These are phyloP conservation scores for Diaporthe capsici DNA, from an alignment of 2,329 filamentous ascomycete genomes.

Conservation along the genomic window DNA sequence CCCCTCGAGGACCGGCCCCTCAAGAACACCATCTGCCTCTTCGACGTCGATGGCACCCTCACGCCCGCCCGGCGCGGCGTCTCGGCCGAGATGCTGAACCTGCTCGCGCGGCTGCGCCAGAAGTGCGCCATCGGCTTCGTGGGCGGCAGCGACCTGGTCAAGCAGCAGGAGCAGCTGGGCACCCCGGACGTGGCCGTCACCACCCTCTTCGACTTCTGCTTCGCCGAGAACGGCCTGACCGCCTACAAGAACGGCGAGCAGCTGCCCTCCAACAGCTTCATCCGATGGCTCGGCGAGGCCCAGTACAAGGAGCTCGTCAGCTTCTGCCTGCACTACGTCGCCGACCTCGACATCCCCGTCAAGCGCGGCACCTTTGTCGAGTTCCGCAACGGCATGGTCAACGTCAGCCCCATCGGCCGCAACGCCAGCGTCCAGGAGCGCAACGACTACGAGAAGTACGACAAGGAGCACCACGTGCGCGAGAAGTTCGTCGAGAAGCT, in stretches of 20 bases:
- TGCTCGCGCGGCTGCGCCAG: slow-evolving; percentile 85
- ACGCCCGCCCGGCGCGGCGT: slow-evolving; percentile 83
- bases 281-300: slow-evolving; percentile 88
- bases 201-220: slow-evolving; percentile 96
- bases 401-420: slow-evolving; percentile 85
- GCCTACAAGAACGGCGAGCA: slow-evolving; percentile 86
- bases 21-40: slow-evolving; percentile 94
- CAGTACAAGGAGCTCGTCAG: slow-evolving; percentile 83
- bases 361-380: slow-evolving; percentile 90
- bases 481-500: slow-evolving; percentile 82
- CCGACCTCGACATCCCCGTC: slow-evolving; percentile 85
- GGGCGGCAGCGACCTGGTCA: slow-evolving; percentile 90
- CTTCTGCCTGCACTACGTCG: slow-evolving; percentile 85
- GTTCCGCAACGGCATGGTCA: slow-evolving; percentile 94
- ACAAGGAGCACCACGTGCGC: slow-evolving; percentile 82
- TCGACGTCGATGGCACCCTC: slow-evolving; percentile 96
- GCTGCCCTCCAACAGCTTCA: slow-evolving; percentile 87
- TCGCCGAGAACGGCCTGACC: slow-evolving; percentile 95
- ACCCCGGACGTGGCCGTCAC: slow-evolving; percentile 77
- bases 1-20: slow-evolving; percentile 86
- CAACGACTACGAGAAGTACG: slow-evolving; percentile 85
- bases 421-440: slow-evolving; percentile 88
- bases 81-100: slow-evolving; percentile 84
- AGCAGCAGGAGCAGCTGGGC: slow-evolving; percentile 97
- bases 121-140: slow-evolving; percentile 93